Base-by-base conservation (phyloP, 768 basidiomycete genomes). In the Baorangia bicolor region DNA sequence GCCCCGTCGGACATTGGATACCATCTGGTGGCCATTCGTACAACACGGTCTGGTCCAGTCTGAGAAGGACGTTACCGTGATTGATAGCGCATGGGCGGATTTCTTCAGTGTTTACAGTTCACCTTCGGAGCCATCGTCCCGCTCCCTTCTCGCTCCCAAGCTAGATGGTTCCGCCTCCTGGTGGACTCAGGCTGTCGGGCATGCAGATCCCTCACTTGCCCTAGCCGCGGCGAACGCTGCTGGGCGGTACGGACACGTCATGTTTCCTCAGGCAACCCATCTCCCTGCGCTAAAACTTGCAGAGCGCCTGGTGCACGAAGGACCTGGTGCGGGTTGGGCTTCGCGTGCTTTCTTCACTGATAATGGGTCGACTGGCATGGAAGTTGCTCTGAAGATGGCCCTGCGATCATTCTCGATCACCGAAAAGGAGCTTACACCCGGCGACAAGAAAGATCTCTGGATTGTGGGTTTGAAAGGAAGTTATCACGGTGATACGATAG, bases 301-400 rank as follows among this genome's bases (percentile, higher is more conserved):
- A 1, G 95, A 98, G 66, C 81, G 82, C 20, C 77, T 98, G 21
- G 72, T 96, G 18, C 69, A 76, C 27, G 67, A 81, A 25, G 92
- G 90, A 2, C 94, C 95, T 4, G 96, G 96, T 0, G 80, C 79
- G 55, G 90, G 88, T 2, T 98, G 96, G 96, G 96, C 96, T 2
- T 80, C 84, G 9, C 83, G 92, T 20, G 96, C 85, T 4, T 98
- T 96, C 74, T 93, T 90, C 72, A 92, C 91, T 6, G 96, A 98
- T 66, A 89, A 98, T 61, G 96, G 96, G 14, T 92, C 93, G 21
- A 98, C 96, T 0, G 96, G 87, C 8, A 95, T 96, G 86, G 96
- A 98, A 69, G 88, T 96, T n/a, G 96, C 93, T 12, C 74, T 98
- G 55, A 98, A 98, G 73, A 98, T 98, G 96, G 96, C 93, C 0